Percentiles rank a stretch among this genome's conserved stretches.
Evolutionary conservation across 2,329 filamentous ascomycete species (phyloP).

Genomic region (Microsporum audouinii): DNA sequence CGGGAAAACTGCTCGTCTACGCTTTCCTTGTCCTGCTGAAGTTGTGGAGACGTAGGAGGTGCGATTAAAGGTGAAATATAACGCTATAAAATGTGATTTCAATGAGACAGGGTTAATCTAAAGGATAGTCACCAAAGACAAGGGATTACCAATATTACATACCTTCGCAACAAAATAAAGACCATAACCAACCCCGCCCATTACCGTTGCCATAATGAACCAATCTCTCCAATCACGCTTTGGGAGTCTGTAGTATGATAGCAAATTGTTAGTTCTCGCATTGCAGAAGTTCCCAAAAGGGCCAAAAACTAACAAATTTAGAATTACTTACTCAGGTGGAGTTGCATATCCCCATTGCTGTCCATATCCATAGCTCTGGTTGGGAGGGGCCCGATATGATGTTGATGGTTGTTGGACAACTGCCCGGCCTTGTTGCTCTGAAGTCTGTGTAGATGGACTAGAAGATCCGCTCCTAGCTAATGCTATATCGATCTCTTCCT

Average conservation of each 20-base stretch:
- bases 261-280: neutral
- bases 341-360: constrained; percentile 42
- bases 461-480: constrained; percentile 59
- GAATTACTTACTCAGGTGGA: constrained; percentile 39
- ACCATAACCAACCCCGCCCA: constrained; percentile 79
- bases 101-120: neutral
- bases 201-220: constrained; percentile 98
- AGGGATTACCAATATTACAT: constrained; percentile 16
- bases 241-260: constrained; percentile 40
- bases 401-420: constrained; percentile 30
- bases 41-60: constrained; percentile 82
- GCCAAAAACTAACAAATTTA: constrained; percentile 3
- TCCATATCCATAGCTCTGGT: constrained; percentile 40
- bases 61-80: constrained; percentile 86
- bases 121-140: neutral
- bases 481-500: constrained; percentile 83
- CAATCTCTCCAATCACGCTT: constrained; percentile 93
- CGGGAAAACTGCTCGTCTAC: constrained; percentile 91
- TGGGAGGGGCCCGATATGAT: constrained; percentile 32
- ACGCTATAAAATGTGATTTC: constrained; percentile 42
- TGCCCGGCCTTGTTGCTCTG: constrained; percentile 40
- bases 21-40: constrained; percentile 85
- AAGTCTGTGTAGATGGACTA: constrained; percentile 34
- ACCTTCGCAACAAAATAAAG: constrained; percentile 81
- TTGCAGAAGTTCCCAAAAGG: neutral